Evolutionary conservation across 805 yeast genomes (phyloP), one percentile per base, ranked within the genome.

Genomic region (Cyberlindnera galapagoensis): DNA sequence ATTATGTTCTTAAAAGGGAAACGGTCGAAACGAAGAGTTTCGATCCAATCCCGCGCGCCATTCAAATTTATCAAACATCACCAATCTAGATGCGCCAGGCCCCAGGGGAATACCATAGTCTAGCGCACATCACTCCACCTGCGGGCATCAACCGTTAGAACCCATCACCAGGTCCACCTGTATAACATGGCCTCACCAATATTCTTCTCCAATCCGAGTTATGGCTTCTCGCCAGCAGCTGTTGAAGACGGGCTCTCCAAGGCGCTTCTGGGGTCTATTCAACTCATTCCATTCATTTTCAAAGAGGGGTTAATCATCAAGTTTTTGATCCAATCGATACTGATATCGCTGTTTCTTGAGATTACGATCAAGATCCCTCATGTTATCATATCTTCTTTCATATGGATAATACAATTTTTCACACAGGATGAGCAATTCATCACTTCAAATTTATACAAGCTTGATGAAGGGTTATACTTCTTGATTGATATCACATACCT

Each of bases 101-200:
- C 17, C 7, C 11, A 18, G 14, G 21, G 16, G 16, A 13, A 26
- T n/a, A 29, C 21, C 21, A 16, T 29, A 20, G 15, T 14, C 30
- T 21, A 28, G 24, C 24, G 19, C 22, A 26, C 14, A n/a, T 6
- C 18, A 6, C 18, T 8, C 13, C 22, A n/a, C n/a, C n/a, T n/a
- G n/a, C n/a, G n/a, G n/a, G n/a, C n/a, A n/a, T n/a, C n/a, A n/a
- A n/a, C n/a, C n/a, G n/a, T n/a, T n/a, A n/a, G n/a, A n/a, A n/a
- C n/a, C n/a, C 13, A 16, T 14, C 15, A 16, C 5, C 19, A 7
- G 17, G 9, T 26, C 12, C 10, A 28, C 12, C 15, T 4, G 20
- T 3, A 8, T 5, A 9, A 7, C n/a, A 43, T 43, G 49, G 44
- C 46, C 3, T 45, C 49, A 12, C 49, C 49, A 4, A 35, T 45